These are phyloP conservation scores for Cenchrus fungigraminus DNA, from an alignment of 176 grass and related monocot species.

Conservation along the genomic window DNA sequence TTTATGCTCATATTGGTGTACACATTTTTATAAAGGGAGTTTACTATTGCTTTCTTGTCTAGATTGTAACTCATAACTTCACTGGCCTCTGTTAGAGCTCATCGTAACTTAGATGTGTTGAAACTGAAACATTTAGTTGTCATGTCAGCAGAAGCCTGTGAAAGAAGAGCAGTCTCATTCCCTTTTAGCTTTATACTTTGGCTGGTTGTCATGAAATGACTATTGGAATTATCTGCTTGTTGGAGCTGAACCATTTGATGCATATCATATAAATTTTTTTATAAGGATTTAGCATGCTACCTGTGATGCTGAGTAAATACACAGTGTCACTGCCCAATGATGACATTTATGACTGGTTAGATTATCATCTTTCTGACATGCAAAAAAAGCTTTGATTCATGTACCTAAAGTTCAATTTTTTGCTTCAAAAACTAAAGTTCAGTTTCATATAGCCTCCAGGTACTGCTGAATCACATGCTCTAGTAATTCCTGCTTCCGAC, in stretches of 20 bases:
- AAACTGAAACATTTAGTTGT: conserved; percentile 23
- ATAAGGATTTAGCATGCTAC: conserved; percentile 7
- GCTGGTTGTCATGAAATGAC: conserved; percentile 12
- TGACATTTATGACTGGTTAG: conserved; percentile 25
- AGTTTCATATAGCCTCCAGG: conserved; percentile 83
- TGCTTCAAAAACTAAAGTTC: not conserved
- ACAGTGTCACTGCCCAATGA: not conserved
- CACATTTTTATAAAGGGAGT: conserved; percentile 7
- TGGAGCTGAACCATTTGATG: conserved; percentile 30
- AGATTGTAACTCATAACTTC: conserved; percentile 28
- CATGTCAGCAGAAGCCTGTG: conserved; percentile 21
- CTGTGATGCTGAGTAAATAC: conserved; percentile 6
- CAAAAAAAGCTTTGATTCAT: conserved; percentile 33
- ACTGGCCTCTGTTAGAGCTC: conserved; percentile 19
- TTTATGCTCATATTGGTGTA: not conserved
- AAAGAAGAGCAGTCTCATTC: conserved; percentile 3
- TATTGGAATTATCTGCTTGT: conserved; percentile 21
- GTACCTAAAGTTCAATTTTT: conserved; percentile 32
- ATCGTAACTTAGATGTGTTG: conserved; percentile 4
- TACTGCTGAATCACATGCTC: conserved; percentile 75
- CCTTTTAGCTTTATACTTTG: conserved; percentile 31
- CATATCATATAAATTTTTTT: not conserved
- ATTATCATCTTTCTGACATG: conserved; percentile 15
- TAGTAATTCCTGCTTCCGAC: conserved; percentile 58
- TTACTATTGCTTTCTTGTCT: conserved; percentile 6